These are phyloP conservation scores for Pichia californica DNA, from an alignment of 805 yeast genomes.

Conservation along the genomic window DNA sequence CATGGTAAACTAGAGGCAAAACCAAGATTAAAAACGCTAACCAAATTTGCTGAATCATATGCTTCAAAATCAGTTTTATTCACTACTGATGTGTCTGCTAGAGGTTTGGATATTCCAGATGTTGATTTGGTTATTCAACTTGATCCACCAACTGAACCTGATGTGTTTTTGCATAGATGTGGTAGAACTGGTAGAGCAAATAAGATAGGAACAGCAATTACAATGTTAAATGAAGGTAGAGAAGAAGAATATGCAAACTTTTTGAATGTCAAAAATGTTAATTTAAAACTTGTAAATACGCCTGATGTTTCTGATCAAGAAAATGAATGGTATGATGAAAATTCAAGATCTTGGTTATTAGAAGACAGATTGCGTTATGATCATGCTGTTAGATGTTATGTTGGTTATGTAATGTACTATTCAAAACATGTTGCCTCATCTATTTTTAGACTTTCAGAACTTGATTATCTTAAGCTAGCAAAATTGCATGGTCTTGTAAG, in stretches of 20 bases:
- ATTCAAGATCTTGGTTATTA: conserved; percentile 49
- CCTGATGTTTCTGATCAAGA: conserved; percentile 17
- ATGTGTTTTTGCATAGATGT: conserved; percentile 84
- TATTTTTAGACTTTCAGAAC: conserved; percentile 65
- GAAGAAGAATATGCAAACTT: conserved; percentile 81
- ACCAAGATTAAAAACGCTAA: conserved; percentile 69
- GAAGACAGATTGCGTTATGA: conserved; percentile 80
- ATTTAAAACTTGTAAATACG: conserved; percentile 35
- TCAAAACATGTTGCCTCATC: conserved; percentile 85
- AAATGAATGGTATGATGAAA: conserved; percentile 24
- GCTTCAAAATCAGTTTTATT: conserved; percentile 54
- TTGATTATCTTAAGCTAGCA: conserved; percentile 71
- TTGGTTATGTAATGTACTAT: conserved; percentile 77
- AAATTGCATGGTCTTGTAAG: conserved; percentile 73
- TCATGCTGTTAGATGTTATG: conserved; percentile 69
- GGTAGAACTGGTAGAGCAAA: conserved; percentile 96
- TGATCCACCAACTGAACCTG: conserved; percentile 93
- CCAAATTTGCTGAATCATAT: conserved; percentile 45
- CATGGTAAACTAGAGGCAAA: conserved; percentile 89
- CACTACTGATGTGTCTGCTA: conserved; percentile 97
- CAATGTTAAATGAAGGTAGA: conserved; percentile 63
- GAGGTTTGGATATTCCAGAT: conserved; percentile 93
- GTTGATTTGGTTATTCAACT: conserved; percentile 91
- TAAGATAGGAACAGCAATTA: conserved; percentile 69
- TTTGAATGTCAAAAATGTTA: conserved; percentile 64